These are phyloP conservation scores for Botrytis cinerea DNA, from an alignment of 2,329 filamentous ascomycete genomes.

Conservation along the genomic window DNA sequence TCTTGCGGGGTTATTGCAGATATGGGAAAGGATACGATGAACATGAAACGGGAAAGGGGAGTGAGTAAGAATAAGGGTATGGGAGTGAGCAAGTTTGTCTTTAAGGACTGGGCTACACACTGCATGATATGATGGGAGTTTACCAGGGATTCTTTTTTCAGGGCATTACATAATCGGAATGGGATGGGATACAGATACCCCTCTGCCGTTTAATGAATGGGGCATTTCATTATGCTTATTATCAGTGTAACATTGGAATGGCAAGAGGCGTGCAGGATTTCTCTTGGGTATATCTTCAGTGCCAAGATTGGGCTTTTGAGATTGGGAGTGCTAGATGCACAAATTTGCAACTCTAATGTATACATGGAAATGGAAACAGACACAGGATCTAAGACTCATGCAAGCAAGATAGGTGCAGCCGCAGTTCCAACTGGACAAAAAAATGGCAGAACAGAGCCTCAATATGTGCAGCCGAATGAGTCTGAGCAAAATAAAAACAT, in stretches of 20 bases:
- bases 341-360: background rate
- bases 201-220: slow-evolving; percentile 8
- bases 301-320: background rate
- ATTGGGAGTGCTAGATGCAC: slow-evolving; percentile 3
- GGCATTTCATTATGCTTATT: background rate
- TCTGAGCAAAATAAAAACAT: background rate
- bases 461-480: background rate
- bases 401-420: background rate
- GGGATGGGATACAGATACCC: slow-evolving; percentile 17
- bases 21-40: background rate
- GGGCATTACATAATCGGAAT: slow-evolving; percentile 14
- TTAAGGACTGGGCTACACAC: background rate
- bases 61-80: slow-evolving; percentile 2
- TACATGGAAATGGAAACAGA: slow-evolving; percentile 5
- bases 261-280: slow-evolving; percentile 14
- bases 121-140: slow-evolving; percentile 10
- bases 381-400: background rate
- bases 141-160: background rate
- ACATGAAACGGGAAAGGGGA: background rate
- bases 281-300: slow-evolving; percentile 4
- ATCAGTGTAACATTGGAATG: slow-evolving; percentile 15
- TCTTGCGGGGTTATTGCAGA: background rate
- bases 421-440: background rate
- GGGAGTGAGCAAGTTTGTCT: background rate
- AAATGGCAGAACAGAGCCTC: background rate